Evolutionary conservation across 768 basidiomycete genomes (phyloP), one percentile per base, ranked within the genome.

Genomic region (Calocybe gangraenosa): DNA sequence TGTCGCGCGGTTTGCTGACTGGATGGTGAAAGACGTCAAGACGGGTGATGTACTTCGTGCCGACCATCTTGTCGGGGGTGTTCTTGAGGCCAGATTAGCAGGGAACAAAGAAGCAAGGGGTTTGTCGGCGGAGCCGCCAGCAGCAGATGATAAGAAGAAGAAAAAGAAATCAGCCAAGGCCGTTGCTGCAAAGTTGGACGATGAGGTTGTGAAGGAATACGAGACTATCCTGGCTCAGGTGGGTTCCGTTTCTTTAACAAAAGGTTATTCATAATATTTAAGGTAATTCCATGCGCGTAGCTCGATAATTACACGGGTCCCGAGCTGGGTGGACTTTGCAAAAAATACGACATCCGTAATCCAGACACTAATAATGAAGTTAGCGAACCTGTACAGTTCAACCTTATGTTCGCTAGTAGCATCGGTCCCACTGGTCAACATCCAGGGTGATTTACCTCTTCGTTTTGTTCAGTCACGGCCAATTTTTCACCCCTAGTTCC

Each of bases 341-440:
- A 74, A 37, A 85, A 80, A 54, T 71, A 91, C 67, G 73, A 82
- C 48, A 86, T 98, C 61, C 72, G 75, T 40, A 95, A 94, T 61
- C 95, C 95, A 1, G 90, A 89, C 52, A 95, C 94, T 1, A 87
- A 81, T 57, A 97, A 99, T 64, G 86, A 89, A 58, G 86, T 98
- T 22, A 75, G 85, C 37, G 92, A 94, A 61, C 96, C 96, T 7
- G 87, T 91, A 58, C 82, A 86, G 61, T 99, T 98, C 76, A 99
- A 98, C 68, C 80, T 98, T 59, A 98, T 99, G 96, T 98, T 99
- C 67, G 83, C 90, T 39, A 92, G 87, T 61, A 91, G 87, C 67
- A 97, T 99, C 59, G 96, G 95, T 17, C 95, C 95, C 11, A 97
- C 95, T 2, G 95, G 96, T 20, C 92, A 96, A 65, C 83, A 95